Base-by-base conservation (phyloP, 306 rosid genomes). In the Cyclanthera cordifolia region DNA sequence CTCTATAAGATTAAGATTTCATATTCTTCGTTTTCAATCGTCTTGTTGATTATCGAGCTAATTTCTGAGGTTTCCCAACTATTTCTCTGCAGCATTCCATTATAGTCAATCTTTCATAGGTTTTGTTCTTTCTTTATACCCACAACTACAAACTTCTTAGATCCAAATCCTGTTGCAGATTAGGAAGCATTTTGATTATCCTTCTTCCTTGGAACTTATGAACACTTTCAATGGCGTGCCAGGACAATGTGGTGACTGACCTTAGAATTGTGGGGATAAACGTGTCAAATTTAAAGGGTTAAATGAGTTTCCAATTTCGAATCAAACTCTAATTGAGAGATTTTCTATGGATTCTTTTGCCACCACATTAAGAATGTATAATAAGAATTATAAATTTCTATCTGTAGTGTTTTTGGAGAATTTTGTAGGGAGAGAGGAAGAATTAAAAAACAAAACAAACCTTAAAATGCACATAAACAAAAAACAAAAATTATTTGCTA, bases 181-280 rank as follows among this genome's bases (percentile, higher is more conserved):
- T 54, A 87, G 85, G 79, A 89, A 77, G 77, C 76, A 87, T 56
- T 81, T 92, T 54, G 93, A 89, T 80, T 77, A 77, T 76, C 96
- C 96, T 73, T 17, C 83, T 41, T 75, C 88, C 3, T 76, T 89
- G 77, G 80, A 72, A 74, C 53, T 61, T 16, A 82, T 79, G 86
- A 80, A 76, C 71, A 80, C 72, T 80, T 82, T 77, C 82, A 0
- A 53, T 66, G 81, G 47, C 13, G 87, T 92, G 97, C 78, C 80
- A 82, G 81, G 82, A 34, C 4, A 78, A 76, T 78, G 80, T 81
- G 32, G 76, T 92, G 34, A 84, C 81, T 21, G 95, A 85, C 75
- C 95, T 92, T 67, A 82, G 85, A 77, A 79, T 92, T 30, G 82
- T 76, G 83, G 97, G 97, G 46, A 87, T 64, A 87, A 79, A 70